Percentiles rank a stretch among this genome's conserved stretches.
phyloP scores from a whole-genome alignment of 1,284 basidiomycete species.

The Cutaneotrichosporon curvatum region DNA sequence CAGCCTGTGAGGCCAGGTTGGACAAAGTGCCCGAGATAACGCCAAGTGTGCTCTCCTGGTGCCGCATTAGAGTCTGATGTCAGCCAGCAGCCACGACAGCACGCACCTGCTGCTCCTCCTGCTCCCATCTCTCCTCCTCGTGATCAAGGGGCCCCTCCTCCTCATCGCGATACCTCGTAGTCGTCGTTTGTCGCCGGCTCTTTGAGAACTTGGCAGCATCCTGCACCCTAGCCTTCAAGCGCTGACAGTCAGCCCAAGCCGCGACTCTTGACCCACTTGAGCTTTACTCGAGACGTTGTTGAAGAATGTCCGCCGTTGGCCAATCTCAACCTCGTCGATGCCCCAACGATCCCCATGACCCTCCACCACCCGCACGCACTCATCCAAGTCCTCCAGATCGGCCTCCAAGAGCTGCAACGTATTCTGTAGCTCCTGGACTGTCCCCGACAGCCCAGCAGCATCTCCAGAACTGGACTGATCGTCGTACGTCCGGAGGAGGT shows the following conservation, averaged over 20 bases:
- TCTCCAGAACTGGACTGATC: constrained; percentile 7
- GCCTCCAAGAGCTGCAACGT: constrained; percentile 69
- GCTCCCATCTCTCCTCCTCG: constrained; percentile 58
- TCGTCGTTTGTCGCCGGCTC: not conserved
- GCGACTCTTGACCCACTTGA: constrained; percentile 54
- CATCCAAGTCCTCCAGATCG: constrained; percentile 79
- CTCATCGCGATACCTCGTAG: constrained; percentile 3
- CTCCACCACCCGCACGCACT: constrained; percentile 77
- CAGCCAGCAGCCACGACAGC: not conserved
- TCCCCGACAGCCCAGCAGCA: constrained; percentile 13
- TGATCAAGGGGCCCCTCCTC: constrained; percentile 48
- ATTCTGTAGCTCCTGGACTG: constrained; percentile 57
- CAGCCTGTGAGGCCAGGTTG: constrained; percentile 77
- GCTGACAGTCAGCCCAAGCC: constrained; percentile 2
- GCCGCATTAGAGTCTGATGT: constrained; percentile 65
- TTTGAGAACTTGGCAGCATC: not conserved
- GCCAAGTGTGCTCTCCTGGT: constrained; percentile 78
- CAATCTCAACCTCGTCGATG: constrained; percentile 64
- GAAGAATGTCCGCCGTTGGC: constrained; percentile 65
- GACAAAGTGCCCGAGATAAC: constrained; percentile 74
- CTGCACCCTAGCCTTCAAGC: constrained; percentile 1
- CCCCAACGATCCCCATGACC: constrained; percentile 77
- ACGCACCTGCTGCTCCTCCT: constrained; percentile 69
- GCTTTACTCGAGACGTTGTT: constrained; percentile 63
- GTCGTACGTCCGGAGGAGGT: constrained; percentile 25